Evolutionary conservation across 1,139 yeast genomes (phyloP), one percentile per base, ranked within the genome.

Genomic region (Saccharomyces hybrid): DNA sequence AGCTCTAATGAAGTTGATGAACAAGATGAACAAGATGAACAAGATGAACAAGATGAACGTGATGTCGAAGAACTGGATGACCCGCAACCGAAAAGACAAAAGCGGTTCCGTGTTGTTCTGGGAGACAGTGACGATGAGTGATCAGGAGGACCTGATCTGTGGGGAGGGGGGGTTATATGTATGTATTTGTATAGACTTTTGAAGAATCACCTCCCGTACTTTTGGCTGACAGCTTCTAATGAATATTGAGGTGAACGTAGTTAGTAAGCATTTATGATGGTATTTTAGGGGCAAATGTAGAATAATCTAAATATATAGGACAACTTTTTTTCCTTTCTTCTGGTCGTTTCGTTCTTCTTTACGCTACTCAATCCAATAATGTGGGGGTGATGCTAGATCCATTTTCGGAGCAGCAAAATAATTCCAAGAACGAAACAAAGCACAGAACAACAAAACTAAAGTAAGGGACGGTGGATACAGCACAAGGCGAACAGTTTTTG

Each of bases 61-160:
- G 51, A 56, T 28, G 8, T 9, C 23, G 51, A 53, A 14, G 55
- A 50, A 7, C 52, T 50, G 16, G 44, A 50, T 1, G 48, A 49
- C 5, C 28, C 48, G 13, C 46, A 42, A n/a, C 47, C 34, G 8
- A 54, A 54, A 30, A 56, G 64, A 23, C 59, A 57, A 47, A 59
- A 59, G 52, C 55, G 64, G 34, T 57, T 56, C 47, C 61, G 54
- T 34, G 61, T 66, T 13, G 57, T 66, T n/a, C 50, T 64, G 5
- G 66, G 61, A 47, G 54, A 49, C n/a, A 63, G 65, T 47, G 69
- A 66, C 48, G 68, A 64, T n/a, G 65, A 64, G n/a, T 55, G 49
- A 52, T 38, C n/a, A 4, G 3, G 7, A 16, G n/a, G 5, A 16
- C 2, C 20, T 16, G 20, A 16, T 16, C 20, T 16, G 2, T 16